Percentiles rank a stretch among this genome's conserved stretches.
Evolutionary conservation across 2,329 filamentous ascomycete genomes (phyloP).

Genomic region (Colletotrichum musicola): DNA sequence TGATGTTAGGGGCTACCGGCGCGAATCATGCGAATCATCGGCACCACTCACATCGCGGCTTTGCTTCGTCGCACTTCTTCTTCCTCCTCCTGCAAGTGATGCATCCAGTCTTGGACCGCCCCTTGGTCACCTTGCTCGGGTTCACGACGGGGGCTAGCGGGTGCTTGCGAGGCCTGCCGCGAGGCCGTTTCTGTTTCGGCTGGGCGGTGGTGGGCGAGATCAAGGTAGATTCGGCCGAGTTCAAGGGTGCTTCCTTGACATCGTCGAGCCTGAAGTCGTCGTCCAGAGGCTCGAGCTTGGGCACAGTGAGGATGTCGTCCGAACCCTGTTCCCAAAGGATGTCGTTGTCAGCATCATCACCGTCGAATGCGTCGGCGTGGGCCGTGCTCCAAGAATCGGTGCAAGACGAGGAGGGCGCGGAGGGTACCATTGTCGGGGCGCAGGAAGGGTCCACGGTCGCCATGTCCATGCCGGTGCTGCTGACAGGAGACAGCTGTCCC

Average conservation of each 20-base stretch:
- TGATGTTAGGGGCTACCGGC: constrained; percentile 26
- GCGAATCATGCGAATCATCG: background rate
- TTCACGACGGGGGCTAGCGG: constrained; percentile 70
- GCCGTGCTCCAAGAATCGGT: constrained; percentile 59
- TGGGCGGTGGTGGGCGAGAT: constrained; percentile 39
- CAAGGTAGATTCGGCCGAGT: constrained; percentile 40
- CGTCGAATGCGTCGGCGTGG: constrained; percentile 50
- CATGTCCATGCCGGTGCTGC: constrained; percentile 64
- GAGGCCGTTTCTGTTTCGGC: constrained; percentile 71
- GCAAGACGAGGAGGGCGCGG: constrained; percentile 61
- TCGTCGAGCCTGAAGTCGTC: constrained; percentile 68
- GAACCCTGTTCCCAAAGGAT: constrained; percentile 61
- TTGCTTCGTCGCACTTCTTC: constrained; percentile 80
- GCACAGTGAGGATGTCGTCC: constrained; percentile 60
- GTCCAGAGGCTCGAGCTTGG: constrained; percentile 70
- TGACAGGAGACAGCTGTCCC: constrained; percentile 67
- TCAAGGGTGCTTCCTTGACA: constrained; percentile 59
- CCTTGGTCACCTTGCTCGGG: constrained; percentile 81
- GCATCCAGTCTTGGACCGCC: constrained; percentile 77
- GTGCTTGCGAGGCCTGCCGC: constrained; percentile 87
- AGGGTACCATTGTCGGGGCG: constrained; percentile 58
- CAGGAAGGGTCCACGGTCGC: constrained; percentile 52
- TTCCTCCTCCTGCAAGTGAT: constrained; percentile 77
- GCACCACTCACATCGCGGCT: constrained; percentile 70
- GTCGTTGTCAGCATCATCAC: constrained; percentile 55